Evolutionary conservation across 176 grass and related monocot genomes (phyloP).

Genomic region (Panicum miliaceum): DNA sequence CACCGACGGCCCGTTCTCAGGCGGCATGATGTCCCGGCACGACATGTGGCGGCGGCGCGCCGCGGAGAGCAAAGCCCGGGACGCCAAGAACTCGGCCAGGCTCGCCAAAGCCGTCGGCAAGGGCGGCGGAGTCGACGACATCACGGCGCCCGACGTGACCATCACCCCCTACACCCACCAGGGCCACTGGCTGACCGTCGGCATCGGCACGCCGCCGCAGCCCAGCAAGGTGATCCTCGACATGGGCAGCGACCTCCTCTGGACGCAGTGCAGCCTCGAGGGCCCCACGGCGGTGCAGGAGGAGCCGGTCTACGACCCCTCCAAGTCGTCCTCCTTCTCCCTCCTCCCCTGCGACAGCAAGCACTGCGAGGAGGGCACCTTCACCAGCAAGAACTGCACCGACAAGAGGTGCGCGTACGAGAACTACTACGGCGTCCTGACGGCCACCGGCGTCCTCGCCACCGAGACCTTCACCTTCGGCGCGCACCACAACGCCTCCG

Average conservation of each 20-base stretch:
- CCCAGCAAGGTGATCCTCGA: slow-evolving; percentile 47
- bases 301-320: slow-evolving; percentile 51
- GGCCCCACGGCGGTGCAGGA: background rate
- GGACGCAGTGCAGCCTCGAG: slow-evolving; percentile 64
- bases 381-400: slow-evolving; percentile 44
- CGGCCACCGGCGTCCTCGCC: slow-evolving; percentile 44
- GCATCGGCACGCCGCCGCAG: slow-evolving; percentile 62
- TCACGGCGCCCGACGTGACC: slow-evolving; percentile 27
- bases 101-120: background rate
- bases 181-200: slow-evolving; percentile 40
- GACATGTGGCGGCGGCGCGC: slow-evolving; percentile 40
- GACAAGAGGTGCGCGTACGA: slow-evolving; percentile 44
- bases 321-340: slow-evolving; percentile 46
- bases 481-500: background rate
- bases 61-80: slow-evolving; percentile 37
- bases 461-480: slow-evolving; percentile 69
- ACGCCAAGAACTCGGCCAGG: background rate
- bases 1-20: slow-evolving; percentile 25
- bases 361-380: slow-evolving; percentile 47
- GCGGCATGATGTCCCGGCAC: background rate
- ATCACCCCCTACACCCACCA: background rate
- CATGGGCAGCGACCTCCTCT: slow-evolving; percentile 59
- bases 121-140: background rate
- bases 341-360: slow-evolving; percentile 50
- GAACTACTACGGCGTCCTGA: slow-evolving; percentile 48